Conservation (phyloP, 2,329 filamentous ascomycete genomes). For the Davidsoniella australis region DNA sequence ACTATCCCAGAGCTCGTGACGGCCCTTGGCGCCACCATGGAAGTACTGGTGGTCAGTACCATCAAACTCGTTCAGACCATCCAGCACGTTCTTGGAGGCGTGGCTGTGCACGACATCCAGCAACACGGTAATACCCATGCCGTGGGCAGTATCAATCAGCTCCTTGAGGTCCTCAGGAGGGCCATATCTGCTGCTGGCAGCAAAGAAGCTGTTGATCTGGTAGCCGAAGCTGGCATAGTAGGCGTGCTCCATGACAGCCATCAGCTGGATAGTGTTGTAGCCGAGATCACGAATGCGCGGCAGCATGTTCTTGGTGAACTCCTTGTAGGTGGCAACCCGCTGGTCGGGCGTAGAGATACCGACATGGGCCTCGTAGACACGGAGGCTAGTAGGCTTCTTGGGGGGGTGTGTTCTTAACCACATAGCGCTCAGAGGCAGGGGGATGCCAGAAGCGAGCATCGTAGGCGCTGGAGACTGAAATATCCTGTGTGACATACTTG, state of each 20-base stretch:
- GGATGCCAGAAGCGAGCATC: conserved; percentile 97
- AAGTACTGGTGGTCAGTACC: conserved; percentile 93
- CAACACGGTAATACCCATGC: conserved; percentile 76
- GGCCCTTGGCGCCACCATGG: conserved; percentile 68
- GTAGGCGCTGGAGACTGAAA: conserved; percentile 77
- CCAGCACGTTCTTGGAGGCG: conserved; percentile 90
- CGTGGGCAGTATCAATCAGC: conserved; percentile 85
- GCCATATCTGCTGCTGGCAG: conserved; percentile 88
- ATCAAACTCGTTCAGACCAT: conserved; percentile 92
- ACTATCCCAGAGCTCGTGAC: conserved; percentile 90
- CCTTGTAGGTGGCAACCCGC: conserved; percentile 84
- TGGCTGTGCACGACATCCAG: conserved; percentile 96
- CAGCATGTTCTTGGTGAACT: conserved; percentile 85
- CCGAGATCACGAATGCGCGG: conserved; percentile 78
- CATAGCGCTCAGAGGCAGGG: conserved; percentile 55
- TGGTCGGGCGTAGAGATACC: conserved; percentile 88
- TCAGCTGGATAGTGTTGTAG: conserved; percentile 95
- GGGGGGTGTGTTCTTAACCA: conserved; percentile 68
- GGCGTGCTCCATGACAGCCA: conserved; percentile 98
- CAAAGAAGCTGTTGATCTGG: conserved; percentile 97
- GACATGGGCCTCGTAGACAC: conserved; percentile 97
- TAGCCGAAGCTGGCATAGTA: conserved; percentile 99
- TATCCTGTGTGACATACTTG: conserved; percentile 87
- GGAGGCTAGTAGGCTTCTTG: conserved; percentile 66
- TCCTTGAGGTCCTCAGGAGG: conserved; percentile 90